Percentiles rank a stretch among this genome's conserved stretches.
These are phyloP conservation scores for Abrus pulchellus DNA, from an alignment of 306 rosid species.

Conservation along the genomic window DNA sequence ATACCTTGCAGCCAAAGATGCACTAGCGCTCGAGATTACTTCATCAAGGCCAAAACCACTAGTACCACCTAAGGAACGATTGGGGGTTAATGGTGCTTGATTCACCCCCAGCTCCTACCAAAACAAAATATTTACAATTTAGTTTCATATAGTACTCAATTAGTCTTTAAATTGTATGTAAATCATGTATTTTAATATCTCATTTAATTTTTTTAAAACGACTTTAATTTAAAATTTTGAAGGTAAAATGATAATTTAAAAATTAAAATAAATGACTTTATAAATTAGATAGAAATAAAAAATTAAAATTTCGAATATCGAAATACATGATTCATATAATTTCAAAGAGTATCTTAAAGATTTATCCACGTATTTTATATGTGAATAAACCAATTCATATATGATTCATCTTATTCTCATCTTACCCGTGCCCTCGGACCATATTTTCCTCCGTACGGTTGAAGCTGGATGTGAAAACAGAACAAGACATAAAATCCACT, in stretches of 20 bases:
- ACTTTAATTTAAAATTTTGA: no score
- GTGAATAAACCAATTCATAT: not conserved
- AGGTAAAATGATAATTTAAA: no score
- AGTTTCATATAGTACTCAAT: not conserved
- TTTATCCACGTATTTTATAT: not conserved
- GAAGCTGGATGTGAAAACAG: not conserved
- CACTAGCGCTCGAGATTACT: not conserved
- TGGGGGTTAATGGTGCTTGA: conserved; percentile 3
- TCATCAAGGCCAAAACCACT: conserved; percentile 2
- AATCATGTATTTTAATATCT: no score
- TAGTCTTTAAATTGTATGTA: no score
- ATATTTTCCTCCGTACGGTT: not conserved
- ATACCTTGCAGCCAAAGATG: conserved; percentile 16
- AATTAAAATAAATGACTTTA: no score
- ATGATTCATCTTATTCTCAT: not conserved
- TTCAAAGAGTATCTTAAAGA: no score
- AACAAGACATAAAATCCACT: not conserved
- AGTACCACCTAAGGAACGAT: not conserved
- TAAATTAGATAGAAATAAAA: no score
- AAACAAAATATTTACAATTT: not conserved
- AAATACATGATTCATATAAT: no score
- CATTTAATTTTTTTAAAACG: no score
- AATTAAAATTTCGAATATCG: no score
- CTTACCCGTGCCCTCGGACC: not conserved
- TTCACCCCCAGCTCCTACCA: not conserved